A percentile compares a stretch with the other conserved stretches of the same genome.
Conservation (phyloP, 2,329 filamentous ascomycete species). For the Capronia coronata region DNA sequence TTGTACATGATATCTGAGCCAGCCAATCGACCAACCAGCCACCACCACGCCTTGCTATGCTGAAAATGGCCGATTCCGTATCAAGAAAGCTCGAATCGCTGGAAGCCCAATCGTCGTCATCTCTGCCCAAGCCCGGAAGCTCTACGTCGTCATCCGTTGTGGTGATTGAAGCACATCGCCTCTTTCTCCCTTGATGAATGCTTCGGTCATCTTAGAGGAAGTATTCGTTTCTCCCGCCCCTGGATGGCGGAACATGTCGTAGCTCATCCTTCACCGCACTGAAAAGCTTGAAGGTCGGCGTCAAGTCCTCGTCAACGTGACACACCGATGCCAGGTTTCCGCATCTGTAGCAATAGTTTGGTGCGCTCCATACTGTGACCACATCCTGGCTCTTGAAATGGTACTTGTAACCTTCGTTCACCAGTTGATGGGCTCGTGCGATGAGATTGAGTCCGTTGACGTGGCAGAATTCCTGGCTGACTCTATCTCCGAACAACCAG, state of each 20-base stretch:
- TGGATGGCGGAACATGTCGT: slow-evolving; percentile 40
- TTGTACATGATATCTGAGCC: slow-evolving; percentile 16
- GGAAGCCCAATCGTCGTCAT: slow-evolving; percentile 5
- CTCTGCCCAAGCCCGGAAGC: not conserved
- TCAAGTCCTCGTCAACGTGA: slow-evolving; percentile 76
- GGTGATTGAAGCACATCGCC: not conserved
- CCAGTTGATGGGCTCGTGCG: slow-evolving; percentile 66
- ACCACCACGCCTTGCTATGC: slow-evolving; percentile 11
- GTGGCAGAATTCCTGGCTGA: slow-evolving; percentile 69
- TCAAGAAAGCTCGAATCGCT: slow-evolving; percentile 4
- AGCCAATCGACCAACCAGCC: slow-evolving; percentile 3
- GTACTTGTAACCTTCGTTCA: slow-evolving; percentile 79
- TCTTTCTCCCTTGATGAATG: not conserved
- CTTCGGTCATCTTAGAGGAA: slow-evolving; percentile 29
- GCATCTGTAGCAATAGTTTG: slow-evolving; percentile 92
- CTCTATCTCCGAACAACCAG: slow-evolving; percentile 64
- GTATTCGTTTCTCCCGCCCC: slow-evolving; percentile 45
- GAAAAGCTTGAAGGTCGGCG: slow-evolving; percentile 70
- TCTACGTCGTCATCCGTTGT: not conserved
- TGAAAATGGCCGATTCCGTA: slow-evolving; percentile 9
- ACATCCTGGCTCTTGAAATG: slow-evolving; percentile 94
- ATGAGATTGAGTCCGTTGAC: slow-evolving; percentile 67
- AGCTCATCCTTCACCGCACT: slow-evolving; percentile 43
- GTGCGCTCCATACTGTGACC: slow-evolving; percentile 79
- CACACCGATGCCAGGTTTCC: slow-evolving; percentile 75